phyloP scores from a whole-genome alignment of 2,329 filamentous ascomycete species.

The Alternaria novae-zelandiae region DNA sequence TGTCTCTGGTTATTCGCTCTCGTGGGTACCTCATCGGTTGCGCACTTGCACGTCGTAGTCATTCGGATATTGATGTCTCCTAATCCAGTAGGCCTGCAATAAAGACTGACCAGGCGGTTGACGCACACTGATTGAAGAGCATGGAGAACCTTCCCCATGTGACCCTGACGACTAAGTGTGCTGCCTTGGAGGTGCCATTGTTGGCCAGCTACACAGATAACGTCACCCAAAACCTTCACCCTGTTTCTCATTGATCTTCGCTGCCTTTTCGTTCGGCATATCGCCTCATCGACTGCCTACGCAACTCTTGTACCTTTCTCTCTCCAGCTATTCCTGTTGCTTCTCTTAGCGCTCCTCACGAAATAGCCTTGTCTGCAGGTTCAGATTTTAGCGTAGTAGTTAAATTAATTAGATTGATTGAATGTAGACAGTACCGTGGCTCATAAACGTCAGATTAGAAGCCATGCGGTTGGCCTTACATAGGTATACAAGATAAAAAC shows the following conservation, averaged over 20 bases:
- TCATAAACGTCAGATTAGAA: not conserved
- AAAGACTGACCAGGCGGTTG: not conserved
- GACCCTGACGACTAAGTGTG: not conserved
- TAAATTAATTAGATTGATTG: not conserved
- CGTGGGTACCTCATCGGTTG: not conserved
- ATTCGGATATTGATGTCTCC: not conserved
- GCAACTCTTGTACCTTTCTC: not conserved
- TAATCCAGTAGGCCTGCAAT: not conserved
- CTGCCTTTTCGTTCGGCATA: not conserved
- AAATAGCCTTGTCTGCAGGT: not conserved
- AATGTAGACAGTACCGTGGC: not conserved
- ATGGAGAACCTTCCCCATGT: not conserved
- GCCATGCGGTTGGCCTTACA: not conserved
- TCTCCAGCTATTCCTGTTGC: not conserved
- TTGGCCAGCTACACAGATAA: not conserved
- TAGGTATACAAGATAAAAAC: too few species aligned
- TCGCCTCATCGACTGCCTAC: not conserved
- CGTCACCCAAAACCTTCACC: not conserved
- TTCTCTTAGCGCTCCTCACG: not conserved
- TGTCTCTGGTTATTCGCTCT: not conserved
- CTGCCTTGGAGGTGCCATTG: not conserved
- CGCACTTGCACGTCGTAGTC: not conserved
- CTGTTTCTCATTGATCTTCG: not conserved
- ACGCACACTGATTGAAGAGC: not conserved
- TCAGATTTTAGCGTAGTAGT: not conserved